Base-by-base conservation (phyloP, 2,329 filamentous ascomycete genomes). In the Verticillium klebahnii region DNA sequence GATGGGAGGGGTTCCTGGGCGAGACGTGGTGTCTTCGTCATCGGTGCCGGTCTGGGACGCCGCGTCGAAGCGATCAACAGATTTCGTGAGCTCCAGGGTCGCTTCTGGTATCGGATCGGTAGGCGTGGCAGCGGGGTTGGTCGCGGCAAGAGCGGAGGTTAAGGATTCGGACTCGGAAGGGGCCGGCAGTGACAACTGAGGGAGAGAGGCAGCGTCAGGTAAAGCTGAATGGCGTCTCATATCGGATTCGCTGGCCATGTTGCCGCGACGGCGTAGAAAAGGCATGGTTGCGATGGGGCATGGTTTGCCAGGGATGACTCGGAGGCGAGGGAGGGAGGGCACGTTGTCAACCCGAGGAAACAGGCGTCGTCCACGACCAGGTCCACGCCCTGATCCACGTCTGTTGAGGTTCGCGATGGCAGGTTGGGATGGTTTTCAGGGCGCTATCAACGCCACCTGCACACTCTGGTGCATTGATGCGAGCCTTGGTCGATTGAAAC, bases 231-330 rank as follows among this genome's bases (percentile, higher is more conserved):
- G 82, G 60, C 82, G 82, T 71, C 82, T 82, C 77, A 84, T 84
- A 67, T 86, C 83, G 65, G 78, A 79, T 71, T 87, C 84, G 78
- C 81, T 85, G 75, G 80, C 82, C 78, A 80, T 77, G 69, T 82
- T 83, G 77, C 82, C 84, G 73, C 83, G 83, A 74, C 84, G 84
- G 76, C 84, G 84, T 75, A 86, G 77, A 68, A 87, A 85, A 70
- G 84, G 83, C 84, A 87, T 87, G 69, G 66, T 75, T 71, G 71
- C 72, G 70, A 70, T 68, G 71, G 72, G 65, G 76, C 76, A 78
- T 79, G 52, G 64, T 66, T 65, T 63, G 64, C 59, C 61, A 65
- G 59, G 61, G 63, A 63, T 62, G 25, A 37, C 58, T 36, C 34
- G 60, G 45, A 25, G 52, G 57, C 31, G 55, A 60, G 57, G 56